Evolutionary conservation across 2,329 filamentous ascomycete genomes (phyloP), one percentile per base, ranked within the genome.

Genomic region (Tolypocladium album): DNA sequence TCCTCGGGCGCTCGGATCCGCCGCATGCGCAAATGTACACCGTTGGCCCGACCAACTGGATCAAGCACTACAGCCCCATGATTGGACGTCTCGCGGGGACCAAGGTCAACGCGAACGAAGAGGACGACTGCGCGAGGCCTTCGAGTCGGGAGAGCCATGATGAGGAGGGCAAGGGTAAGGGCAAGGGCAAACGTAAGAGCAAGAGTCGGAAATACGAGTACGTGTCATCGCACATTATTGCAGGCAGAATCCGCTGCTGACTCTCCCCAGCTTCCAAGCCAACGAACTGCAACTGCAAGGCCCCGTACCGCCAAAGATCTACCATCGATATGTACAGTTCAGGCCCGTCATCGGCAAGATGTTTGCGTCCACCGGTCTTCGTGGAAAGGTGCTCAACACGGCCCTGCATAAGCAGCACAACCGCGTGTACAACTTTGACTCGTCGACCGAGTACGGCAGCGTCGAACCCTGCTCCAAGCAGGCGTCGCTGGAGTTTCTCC

Each of bases 291-390:
- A 97, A 71, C 81, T 97, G 9, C 80, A 83, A 55, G 93, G 93
- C 0, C 93, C 93, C 0, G 88, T 94, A 0, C 92, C 93, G 0
- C 78, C 84, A 2, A 79, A 86, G 63, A 79, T 97, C 40, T 96
- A 96, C 72, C 92, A 97, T 71, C 88, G 92, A 65, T 97, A 89
- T 69, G 92, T 97, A 60, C 92, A 96, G 71, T 97, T 97, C 74
- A 88, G 86, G 60, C 92, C 92, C 34, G 90, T 96, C 68, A 89
- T 97, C 59, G 90, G 89, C 57, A 84, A 86, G 64, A 95, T 97
- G 86, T 97, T 96, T 74, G 88, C 86, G 1, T 84, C 85, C 12
- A 83, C 84, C 36, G 92, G 92, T 58, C 67, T 97, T 4, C 83
- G 89, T 56, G 93, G 93, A 22, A 87, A 85, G 63, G 80, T 97